Percentiles rank a stretch among this genome's conserved stretches.
phyloP scores from a whole-genome alignment of 768 basidiomycete genomes.

The Mycena olivaceomarginata region DNA sequence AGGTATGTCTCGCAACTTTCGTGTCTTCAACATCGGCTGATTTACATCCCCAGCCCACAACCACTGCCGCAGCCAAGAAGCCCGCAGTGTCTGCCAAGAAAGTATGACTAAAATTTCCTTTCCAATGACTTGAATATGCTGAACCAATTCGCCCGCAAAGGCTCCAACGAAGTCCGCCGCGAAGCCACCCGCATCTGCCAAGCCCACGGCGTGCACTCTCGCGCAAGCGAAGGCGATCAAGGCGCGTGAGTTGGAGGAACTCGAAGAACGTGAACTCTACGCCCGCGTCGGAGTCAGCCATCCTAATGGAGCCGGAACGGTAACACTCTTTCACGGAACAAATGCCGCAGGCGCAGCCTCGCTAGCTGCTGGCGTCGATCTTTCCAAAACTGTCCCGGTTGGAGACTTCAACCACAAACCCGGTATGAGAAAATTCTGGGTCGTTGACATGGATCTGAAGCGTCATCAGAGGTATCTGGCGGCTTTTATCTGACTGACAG shows the following conservation, averaged over 20 bases:
- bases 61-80: no score
- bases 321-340: slow-evolving; percentile 26
- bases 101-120: no score
- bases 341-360: background rate
- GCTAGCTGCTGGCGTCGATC: slow-evolving; percentile 15
- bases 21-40: no score
- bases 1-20: no score
- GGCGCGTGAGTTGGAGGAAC: slow-evolving; percentile 4
- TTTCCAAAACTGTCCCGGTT: background rate
- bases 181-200: slow-evolving; percentile 15
- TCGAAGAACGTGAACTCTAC: slow-evolving; percentile 3
- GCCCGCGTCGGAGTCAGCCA: slow-evolving; percentile 1
- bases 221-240: background rate
- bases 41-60: no score
- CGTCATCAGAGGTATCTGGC: slow-evolving; percentile 11
- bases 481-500: slow-evolving; percentile 29
- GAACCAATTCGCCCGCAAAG: background rate
- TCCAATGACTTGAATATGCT: no score
- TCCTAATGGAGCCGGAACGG: slow-evolving; percentile 2
- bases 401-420: slow-evolving; percentile 29
- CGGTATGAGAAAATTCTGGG: background rate
- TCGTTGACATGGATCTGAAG: background rate
- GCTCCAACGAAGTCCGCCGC: slow-evolving; percentile 1
- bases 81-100: no score
- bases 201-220: slow-evolving; percentile 4